A percentile compares a stretch with the other conserved stretches of the same genome.
These are phyloP conservation scores for Westerdykella ornata DNA, from an alignment of 2,329 filamentous ascomycete species.

Conservation along the genomic window DNA sequence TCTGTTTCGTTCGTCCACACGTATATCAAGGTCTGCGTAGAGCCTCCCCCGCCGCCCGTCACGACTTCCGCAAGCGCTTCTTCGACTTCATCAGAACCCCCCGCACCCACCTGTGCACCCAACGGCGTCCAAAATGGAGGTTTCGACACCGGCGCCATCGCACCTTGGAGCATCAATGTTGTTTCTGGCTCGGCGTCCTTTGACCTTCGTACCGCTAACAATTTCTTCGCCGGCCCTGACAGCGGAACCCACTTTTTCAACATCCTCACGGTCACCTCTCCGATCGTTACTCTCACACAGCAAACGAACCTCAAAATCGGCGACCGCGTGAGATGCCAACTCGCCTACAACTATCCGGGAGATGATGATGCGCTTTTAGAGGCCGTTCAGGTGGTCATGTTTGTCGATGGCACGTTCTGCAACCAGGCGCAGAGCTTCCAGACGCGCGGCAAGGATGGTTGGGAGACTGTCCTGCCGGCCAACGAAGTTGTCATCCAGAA, in stretches of 20 bases:
- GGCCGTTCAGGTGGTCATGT: background rate
- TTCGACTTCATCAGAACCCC: background rate
- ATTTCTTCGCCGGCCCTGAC: background rate
- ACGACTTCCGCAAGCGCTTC: background rate
- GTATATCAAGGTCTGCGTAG: background rate
- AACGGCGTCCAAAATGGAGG: background rate
- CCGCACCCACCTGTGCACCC: background rate
- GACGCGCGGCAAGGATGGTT: background rate
- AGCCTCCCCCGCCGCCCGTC: background rate
- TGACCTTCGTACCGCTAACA: background rate
- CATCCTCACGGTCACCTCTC: background rate
- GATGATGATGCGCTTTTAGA: background rate
- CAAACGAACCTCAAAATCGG: background rate
- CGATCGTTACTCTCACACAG: background rate
- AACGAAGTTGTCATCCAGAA: background rate
- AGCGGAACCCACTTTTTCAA: background rate
- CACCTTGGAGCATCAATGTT: background rate
- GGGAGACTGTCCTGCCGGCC: background rate
- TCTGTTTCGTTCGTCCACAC: background rate
- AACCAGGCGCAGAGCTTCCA: background rate
- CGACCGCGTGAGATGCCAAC: background rate
- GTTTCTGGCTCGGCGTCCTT: background rate
- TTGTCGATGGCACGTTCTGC: background rate
- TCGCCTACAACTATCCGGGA: background rate
- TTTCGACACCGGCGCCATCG: background rate